Evolutionary conservation across 176 grass and related monocot species (phyloP).

Genomic region (Aegilops longissima): DNA sequence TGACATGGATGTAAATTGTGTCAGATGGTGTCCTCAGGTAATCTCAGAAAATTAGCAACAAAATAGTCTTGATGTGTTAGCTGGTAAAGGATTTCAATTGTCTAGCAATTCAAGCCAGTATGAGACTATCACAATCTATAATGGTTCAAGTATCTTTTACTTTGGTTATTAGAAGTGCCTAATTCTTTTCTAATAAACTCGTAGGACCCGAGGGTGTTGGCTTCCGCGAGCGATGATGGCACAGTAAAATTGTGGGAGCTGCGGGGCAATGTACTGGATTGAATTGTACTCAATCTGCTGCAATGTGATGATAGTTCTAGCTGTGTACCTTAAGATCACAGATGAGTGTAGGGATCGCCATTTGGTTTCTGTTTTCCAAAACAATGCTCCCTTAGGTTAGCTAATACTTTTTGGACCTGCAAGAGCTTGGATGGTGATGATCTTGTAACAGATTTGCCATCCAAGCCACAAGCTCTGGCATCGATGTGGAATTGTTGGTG

Average conservation of each 20-base stretch:
- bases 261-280: conserved; percentile 31
- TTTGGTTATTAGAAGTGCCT: conserved; percentile 2
- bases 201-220: conserved; percentile 70
- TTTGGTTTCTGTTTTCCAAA: conserved; percentile 11
- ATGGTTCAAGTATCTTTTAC: background rate
- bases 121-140: background rate
- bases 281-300: conserved; percentile 24
- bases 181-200: conserved; percentile 24
- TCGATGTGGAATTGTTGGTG: background rate
- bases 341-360: conserved; percentile 9
- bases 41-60: background rate
- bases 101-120: too few species aligned
- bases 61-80: background rate
- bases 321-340: conserved; percentile 30
- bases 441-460: conserved; percentile 24
- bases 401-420: conserved; percentile 8
- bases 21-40: conserved; percentile 95
- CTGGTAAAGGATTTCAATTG: background rate
- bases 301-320: conserved; percentile 27
- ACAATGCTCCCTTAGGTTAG: conserved; percentile 10
- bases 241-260: conserved; percentile 90
- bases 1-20: conserved; percentile 95
- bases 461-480: background rate
- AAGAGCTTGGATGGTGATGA: background rate
- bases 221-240: conserved; percentile 87